Conservation (phyloP, 495 filamentous ascomycete genomes). For the Aspergillus panamensis region DNA sequence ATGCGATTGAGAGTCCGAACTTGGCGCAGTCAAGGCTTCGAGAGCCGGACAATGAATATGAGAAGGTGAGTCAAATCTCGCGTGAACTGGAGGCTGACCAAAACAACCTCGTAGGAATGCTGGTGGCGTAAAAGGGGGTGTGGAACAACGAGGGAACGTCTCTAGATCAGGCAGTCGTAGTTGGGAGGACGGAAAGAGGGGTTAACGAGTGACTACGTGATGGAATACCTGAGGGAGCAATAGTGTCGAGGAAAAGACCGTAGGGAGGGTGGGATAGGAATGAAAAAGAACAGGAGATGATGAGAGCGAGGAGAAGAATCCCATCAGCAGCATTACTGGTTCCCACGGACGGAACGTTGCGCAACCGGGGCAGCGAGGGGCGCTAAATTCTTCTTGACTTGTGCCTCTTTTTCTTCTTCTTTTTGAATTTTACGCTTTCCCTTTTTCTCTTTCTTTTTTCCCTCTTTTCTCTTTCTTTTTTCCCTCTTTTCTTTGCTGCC, state of each 20-base stretch:
- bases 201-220: slow-evolving; percentile 23
- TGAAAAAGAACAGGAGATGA: slow-evolving; percentile 17
- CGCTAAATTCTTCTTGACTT: slow-evolving; percentile 9
- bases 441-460: neutral
- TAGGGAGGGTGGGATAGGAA: slow-evolving; percentile 21
- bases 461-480: neutral
- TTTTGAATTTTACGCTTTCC: neutral
- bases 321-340: slow-evolving; percentile 1
- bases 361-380: slow-evolving; percentile 3
- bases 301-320: slow-evolving; percentile 11
- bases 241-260: slow-evolving; percentile 15
- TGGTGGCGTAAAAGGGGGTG: slow-evolving; percentile 5
- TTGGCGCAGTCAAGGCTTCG: slow-evolving; percentile 7
- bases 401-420: neutral
- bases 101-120: slow-evolving; percentile 3
- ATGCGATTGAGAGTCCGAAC: slow-evolving; percentile 4
- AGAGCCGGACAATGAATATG: slow-evolving; percentile 8
- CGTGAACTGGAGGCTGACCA: slow-evolving; percentile 9
- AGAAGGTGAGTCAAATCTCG: slow-evolving; percentile 1
- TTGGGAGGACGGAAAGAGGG: slow-evolving; percentile 10
- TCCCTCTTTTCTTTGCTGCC: too few species aligned
- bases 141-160: slow-evolving; percentile 1
- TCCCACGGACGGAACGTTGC: neutral
- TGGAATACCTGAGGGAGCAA: slow-evolving; percentile 12
- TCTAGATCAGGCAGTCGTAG: neutral